These are phyloP conservation scores for Lycium barbarum DNA, from an alignment of 257 asterid species.

Conservation along the genomic window DNA sequence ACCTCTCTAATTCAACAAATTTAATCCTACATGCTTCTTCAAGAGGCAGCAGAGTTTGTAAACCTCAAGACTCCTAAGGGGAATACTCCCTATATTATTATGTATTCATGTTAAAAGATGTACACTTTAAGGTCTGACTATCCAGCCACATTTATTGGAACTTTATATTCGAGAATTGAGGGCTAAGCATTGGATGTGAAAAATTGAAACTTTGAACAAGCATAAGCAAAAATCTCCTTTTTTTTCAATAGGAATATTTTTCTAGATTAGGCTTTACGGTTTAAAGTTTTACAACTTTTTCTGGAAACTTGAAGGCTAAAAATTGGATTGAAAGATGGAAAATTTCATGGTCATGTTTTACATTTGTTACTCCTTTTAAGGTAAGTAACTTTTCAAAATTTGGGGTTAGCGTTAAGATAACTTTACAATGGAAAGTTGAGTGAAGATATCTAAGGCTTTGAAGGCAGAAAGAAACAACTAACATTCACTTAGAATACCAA, in stretches of 20 bases:
- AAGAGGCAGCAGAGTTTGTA: background rate
- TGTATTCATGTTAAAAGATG: constrained; percentile 9
- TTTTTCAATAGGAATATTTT: background rate
- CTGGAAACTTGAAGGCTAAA: background rate
- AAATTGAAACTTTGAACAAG: background rate
- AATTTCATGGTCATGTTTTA: background rate
- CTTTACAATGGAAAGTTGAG: constrained; percentile 17
- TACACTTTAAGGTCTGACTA: background rate
- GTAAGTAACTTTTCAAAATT: background rate
- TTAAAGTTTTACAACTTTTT: background rate
- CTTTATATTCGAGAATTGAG: background rate
- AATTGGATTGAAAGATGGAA: background rate
- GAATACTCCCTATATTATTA: constrained; percentile 1
- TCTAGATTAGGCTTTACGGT: background rate
- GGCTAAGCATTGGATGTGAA: background rate
- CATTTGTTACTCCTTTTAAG: constrained; percentile 14
- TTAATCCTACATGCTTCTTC: background rate
- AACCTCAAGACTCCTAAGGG: background rate
- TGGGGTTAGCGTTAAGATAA: background rate
- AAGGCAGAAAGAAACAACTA: background rate
- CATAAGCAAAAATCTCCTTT: background rate
- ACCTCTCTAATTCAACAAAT: constrained; percentile 3
- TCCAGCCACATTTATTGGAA: background rate
- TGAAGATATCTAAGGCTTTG: background rate
- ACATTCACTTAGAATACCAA: background rate